Percentiles rank a stretch among this genome's conserved stretches.
phyloP scores from a whole-genome alignment of 2,329 filamentous ascomycete species.

The Aspergillus spinulosporus region DNA sequence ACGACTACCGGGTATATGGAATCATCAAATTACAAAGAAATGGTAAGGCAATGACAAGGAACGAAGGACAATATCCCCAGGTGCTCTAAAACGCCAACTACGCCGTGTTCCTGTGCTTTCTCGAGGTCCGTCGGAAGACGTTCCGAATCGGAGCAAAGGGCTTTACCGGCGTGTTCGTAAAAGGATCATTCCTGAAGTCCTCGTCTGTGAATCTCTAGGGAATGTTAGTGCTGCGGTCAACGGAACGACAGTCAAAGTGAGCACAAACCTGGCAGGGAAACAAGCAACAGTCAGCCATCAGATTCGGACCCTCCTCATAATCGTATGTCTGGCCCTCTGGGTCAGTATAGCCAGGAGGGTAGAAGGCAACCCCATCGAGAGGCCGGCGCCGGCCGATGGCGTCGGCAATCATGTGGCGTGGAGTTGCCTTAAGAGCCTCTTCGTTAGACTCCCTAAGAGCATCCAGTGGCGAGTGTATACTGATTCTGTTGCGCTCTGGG shows the following conservation, averaged over 20 bases:
- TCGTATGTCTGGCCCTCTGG: slow-evolving; percentile 67
- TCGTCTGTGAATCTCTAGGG: slow-evolving; percentile 42
- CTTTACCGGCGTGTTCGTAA: slow-evolving; percentile 31
- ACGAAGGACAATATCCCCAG: neutral
- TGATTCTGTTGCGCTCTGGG: slow-evolving; percentile 68
- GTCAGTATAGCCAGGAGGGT: slow-evolving; percentile 73
- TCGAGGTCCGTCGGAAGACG: slow-evolving; percentile 23
- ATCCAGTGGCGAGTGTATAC: slow-evolving; percentile 67
- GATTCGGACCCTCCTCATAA: slow-evolving; percentile 82
- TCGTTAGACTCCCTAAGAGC: slow-evolving; percentile 72
- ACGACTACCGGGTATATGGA: neutral
- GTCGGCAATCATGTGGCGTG: slow-evolving; percentile 73
- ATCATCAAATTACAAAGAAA: neutral
- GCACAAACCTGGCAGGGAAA: slow-evolving; percentile 69
- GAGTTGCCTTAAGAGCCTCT: slow-evolving; percentile 78
- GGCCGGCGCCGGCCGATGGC: slow-evolving; percentile 72
- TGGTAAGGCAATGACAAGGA: neutral
- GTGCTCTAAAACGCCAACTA: slow-evolving; percentile 5
- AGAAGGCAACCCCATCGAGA: slow-evolving; percentile 72
- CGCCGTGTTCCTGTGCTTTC: slow-evolving; percentile 22
- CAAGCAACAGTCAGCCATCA: slow-evolving; percentile 79
- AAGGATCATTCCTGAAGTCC: slow-evolving; percentile 43
- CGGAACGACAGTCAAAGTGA: neutral
- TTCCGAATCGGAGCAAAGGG: slow-evolving; percentile 32
- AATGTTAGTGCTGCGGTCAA: slow-evolving; percentile 16